Base-by-base conservation (phyloP, 495 filamentous ascomycete genomes). In the Viridothelium virens region DNA sequence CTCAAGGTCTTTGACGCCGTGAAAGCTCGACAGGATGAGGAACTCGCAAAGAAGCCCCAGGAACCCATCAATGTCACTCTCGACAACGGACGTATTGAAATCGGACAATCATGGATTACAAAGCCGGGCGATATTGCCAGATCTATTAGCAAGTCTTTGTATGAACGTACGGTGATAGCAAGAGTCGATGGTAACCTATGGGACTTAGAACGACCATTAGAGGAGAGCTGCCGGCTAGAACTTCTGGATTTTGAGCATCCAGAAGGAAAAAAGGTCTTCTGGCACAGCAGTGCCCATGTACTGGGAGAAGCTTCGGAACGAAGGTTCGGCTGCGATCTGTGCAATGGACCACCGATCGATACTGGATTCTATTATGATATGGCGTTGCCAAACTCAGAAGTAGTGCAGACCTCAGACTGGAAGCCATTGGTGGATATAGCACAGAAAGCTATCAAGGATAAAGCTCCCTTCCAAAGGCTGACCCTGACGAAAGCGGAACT, bases 281-380 rank as follows among this genome's bases (percentile, higher is more conserved):
- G 91, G 91, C 94, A 98, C 76, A 92, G 89, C 2, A 91, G 87
- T 68, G 94, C 94, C 37, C 94, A 98, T 76, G 83, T 91, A 65
- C 85, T 98, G n/a, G 94, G 94, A 65, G 93, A 97, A 76, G 91
- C 91, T 61, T 89, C 87, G 48, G 95, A 98, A 76, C 84, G 87
- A 68, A 84, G 92, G 69, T 98, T 89, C 74, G 89, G 89, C 56
- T 97, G 92, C 78, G 85, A 92, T 66, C 82, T 98, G 61, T 96
- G 91, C 69, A 91, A 96, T 72, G 94, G 94, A 9, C 94, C 94
- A 31, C 94, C 92, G 7, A 91, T 91, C 39, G 86, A 92, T 14
- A 87, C 92, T 76, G 94, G 95, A 44, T 98, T 97, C 83, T 97
- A 95, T 81, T 97, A 97, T 77, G 93, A 98, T 74, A 96, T 97